A percentile compares a stretch with the other conserved stretches of the same genome.
phyloP scores from a whole-genome alignment of 1,284 basidiomycete genomes.

The Cutaneotrichosporon sp. region DNA sequence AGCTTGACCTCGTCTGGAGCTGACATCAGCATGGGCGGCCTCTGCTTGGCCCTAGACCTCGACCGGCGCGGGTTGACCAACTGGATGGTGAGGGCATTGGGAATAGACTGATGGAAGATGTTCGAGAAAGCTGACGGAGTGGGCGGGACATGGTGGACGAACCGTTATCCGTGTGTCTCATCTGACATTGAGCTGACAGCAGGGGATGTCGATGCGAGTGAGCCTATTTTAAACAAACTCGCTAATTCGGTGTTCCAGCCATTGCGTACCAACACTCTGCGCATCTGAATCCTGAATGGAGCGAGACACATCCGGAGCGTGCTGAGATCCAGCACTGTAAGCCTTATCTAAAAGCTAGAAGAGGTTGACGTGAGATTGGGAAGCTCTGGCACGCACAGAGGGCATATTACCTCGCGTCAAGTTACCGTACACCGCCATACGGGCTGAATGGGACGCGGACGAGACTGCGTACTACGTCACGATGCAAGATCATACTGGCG shows the following conservation, averaged over 20 bases:
- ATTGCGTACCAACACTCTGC: constrained; percentile 24
- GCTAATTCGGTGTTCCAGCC: constrained; percentile 16
- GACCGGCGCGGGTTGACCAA: constrained; percentile 20
- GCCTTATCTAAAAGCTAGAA: background rate
- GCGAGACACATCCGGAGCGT: constrained; percentile 23
- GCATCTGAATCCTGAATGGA: constrained; percentile 23
- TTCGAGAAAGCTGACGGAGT: constrained; percentile 20
- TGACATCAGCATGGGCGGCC: constrained; percentile 20
- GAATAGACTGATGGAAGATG: constrained; percentile 10
- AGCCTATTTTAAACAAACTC: background rate
- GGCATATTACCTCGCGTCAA: constrained; percentile 8
- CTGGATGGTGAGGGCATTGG: constrained; percentile 16
- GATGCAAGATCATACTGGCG: background rate
- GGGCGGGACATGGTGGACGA: constrained; percentile 24
- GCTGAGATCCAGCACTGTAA: constrained; percentile 21
- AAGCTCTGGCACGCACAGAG: constrained; percentile 12
- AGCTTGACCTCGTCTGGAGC: background rate
- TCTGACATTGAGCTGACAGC: background rate
- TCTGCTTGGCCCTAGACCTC: constrained; percentile 23
- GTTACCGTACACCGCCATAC: background rate
- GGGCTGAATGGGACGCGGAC: constrained; percentile 17
- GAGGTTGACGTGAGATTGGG: constrained; percentile 14
- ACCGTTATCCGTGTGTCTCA: constrained; percentile 19
- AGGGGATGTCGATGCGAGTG: constrained; percentile 15
- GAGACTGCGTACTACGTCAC: constrained; percentile 11